Conservation (phyloP, 106 monocot genomes). For the Agapanthus africanus region DNA sequence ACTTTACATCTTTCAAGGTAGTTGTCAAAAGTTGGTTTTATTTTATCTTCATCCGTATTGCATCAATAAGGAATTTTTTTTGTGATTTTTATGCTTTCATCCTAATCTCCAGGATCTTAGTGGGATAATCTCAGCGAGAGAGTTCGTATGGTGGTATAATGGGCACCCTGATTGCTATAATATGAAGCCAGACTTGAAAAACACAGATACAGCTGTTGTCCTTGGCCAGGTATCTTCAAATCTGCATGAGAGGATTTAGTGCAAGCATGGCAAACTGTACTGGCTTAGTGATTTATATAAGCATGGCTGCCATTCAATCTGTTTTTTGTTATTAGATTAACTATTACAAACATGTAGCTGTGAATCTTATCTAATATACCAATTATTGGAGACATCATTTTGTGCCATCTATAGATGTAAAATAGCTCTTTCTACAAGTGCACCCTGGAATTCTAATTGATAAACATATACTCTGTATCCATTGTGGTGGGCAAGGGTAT, state of each 20-base stretch:
- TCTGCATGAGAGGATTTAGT: background rate
- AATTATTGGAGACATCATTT: background rate
- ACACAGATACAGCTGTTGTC: slow-evolving; percentile 75
- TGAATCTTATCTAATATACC: background rate
- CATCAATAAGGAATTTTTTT: background rate
- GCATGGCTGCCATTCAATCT: too few relatives aligned
- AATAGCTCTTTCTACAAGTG: background rate
- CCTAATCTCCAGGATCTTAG: slow-evolving; percentile 35
- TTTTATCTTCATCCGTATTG: background rate
- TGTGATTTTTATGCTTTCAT: slow-evolving; percentile 4
- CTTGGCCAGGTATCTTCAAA: slow-evolving; percentile 76
- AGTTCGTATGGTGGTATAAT: slow-evolving; percentile 99
- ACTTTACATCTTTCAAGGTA: background rate
- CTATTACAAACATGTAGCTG: background rate
- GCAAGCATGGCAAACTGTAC: background rate
- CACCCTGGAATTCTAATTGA: too few relatives aligned
- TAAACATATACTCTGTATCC: too few relatives aligned
- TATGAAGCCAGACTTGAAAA: slow-evolving; percentile 55
- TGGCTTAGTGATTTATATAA: too few relatives aligned
- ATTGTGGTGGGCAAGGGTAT: too few relatives aligned
- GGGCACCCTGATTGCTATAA: slow-evolving; percentile 80
- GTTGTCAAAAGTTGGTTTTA: background rate
- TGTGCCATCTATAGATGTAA: background rate
- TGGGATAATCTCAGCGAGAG: slow-evolving; percentile 81
- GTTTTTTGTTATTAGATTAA: background rate